phyloP scores from a whole-genome alignment of 768 basidiomycete species.

The Exidia glandulosa region DNA sequence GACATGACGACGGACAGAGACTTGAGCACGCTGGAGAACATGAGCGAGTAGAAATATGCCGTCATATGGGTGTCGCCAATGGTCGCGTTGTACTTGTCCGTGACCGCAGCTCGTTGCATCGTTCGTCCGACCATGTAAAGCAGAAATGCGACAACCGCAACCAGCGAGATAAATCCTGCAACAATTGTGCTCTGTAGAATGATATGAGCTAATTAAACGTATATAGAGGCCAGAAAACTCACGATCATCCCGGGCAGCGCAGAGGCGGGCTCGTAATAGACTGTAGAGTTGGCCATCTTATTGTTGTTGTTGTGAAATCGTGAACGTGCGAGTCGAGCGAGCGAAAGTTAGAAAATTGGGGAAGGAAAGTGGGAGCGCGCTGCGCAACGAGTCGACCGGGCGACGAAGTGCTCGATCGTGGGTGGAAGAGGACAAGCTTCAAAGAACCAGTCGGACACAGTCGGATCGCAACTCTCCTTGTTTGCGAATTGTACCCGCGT shows the following conservation, averaged over 20 bases:
- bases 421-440: neutral
- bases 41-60: neutral
- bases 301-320: neutral
- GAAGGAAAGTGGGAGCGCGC: neutral
- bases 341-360: neutral
- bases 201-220: neutral
- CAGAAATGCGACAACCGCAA: neutral
- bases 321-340: neutral
- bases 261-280: neutral
- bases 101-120: neutral
- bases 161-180: neutral
- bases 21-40: neutral
- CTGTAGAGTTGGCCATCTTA: neutral
- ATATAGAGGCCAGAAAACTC: neutral
- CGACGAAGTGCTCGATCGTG: neutral
- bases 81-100: neutral
- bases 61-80: neutral
- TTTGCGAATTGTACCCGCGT: neutral
- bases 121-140: neutral
- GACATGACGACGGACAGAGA: neutral
- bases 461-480: neutral
- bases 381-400: neutral
- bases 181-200: neutral
- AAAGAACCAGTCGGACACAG: neutral
- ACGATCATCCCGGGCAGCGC: neutral